These are phyloP conservation scores for Craspedostauros australis DNA, from an alignment of 108 stramenopile genomes.

Conservation along the genomic window DNA sequence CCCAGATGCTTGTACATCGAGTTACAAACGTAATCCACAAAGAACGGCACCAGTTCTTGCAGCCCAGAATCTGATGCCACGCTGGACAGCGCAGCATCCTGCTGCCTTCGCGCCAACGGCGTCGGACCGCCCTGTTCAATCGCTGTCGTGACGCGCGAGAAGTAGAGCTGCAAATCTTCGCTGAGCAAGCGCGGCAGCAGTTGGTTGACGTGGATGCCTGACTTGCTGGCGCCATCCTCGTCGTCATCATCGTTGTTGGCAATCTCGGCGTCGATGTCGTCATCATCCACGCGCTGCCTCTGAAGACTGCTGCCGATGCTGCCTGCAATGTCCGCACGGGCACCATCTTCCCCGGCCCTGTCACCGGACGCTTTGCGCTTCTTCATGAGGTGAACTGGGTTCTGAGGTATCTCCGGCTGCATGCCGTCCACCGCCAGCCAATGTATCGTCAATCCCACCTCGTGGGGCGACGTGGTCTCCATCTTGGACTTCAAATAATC, in stretches of 20 bases:
- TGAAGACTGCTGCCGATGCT: no score
- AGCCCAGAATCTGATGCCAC: conserved; percentile 53
- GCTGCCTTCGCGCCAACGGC: conserved; percentile 29
- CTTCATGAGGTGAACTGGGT: conserved; percentile 33
- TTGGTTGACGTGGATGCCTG: conserved; percentile 52
- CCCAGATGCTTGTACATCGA: conserved; percentile 51
- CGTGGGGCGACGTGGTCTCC: conserved; percentile 49
- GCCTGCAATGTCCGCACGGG: no score
- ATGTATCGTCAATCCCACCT: conserved; percentile 65
- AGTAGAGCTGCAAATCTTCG: conserved; percentile 80
- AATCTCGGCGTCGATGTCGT: not conserved
- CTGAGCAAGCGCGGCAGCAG: conserved; percentile 70
- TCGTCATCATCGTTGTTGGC: conserved; percentile 6
- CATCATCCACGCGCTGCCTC: not conserved
- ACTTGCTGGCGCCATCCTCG: conserved; percentile 3
- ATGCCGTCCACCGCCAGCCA: conserved; percentile 85
- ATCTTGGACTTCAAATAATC: conserved; percentile 61
- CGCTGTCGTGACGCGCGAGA: conserved; percentile 53
- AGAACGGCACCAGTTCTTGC: conserved; percentile 82
- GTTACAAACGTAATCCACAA: conserved; percentile 56
- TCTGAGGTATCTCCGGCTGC: conserved; percentile 56
- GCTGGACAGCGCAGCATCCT: conserved; percentile 30
- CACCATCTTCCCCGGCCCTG: not conserved
- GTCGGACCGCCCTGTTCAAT: conserved; percentile 43
- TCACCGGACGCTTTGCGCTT: not conserved